Conservation (phyloP, 768 basidiomycete species). For the Kondoa malvinella region DNA sequence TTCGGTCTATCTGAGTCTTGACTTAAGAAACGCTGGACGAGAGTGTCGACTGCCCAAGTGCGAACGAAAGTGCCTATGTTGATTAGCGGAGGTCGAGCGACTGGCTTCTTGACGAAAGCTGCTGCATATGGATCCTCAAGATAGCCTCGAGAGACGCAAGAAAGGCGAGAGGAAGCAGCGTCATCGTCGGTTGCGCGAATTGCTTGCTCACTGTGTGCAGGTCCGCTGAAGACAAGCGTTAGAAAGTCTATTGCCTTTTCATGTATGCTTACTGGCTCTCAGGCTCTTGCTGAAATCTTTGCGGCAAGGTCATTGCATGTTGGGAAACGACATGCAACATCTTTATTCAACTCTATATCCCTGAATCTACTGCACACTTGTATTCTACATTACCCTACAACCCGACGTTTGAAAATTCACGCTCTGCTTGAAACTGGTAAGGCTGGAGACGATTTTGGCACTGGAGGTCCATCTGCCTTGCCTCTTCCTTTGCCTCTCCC, state of each 20-base stretch:
- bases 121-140: conserved; percentile 56
- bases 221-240: neutral
- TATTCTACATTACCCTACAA: no score
- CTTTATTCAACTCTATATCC: no score
- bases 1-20: conserved; percentile 34
- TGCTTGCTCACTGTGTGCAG: conserved; percentile 21
- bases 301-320: no score
- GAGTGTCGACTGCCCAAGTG: conserved; percentile 56
- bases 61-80: conserved; percentile 87
- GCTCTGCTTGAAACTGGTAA: no score
- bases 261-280: no score
- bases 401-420: no score
- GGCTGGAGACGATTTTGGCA: no score
- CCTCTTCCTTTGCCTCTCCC: conserved; percentile 5
- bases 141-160: conserved; percentile 69
- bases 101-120: conserved; percentile 42
- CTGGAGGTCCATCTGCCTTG: neutral
- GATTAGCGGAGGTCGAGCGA: conserved; percentile 60
- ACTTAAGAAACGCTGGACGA: conserved; percentile 51
- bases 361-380: no score
- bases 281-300: no score
- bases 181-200: conserved; percentile 60
- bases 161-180: conserved; percentile 64
- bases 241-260: conserved; percentile 3
- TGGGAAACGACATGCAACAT: no score